These are phyloP conservation scores for Microcyclospora tardicrescens DNA, from an alignment of 2,329 filamentous ascomycete genomes.

Conservation along the genomic window DNA sequence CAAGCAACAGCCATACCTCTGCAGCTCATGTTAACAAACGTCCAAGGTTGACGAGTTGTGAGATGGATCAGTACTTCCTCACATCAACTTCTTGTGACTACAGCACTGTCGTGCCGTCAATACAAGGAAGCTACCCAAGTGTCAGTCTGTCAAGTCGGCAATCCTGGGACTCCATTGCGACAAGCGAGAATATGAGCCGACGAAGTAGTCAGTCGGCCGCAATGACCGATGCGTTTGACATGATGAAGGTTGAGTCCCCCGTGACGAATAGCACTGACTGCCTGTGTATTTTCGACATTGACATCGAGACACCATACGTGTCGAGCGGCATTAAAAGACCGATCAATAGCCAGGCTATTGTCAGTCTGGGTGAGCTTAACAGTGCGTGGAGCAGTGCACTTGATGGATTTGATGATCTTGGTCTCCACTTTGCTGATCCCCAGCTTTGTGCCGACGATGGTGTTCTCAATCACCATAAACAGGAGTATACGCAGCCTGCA, in stretches of 20 bases:
- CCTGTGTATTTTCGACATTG: constrained; percentile 13
- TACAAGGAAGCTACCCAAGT: constrained; percentile 5
- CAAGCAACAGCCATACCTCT: too few relatives aligned
- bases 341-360: constrained; percentile 13
- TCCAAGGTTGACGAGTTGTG: too few relatives aligned
- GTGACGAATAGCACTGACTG: constrained; percentile 20
- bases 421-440: constrained; percentile 7
- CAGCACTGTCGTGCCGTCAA: too few relatives aligned
- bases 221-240: constrained; percentile 29
- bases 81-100: too few relatives aligned
- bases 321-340: constrained; percentile 10
- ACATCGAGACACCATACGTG: background rate
- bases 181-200: constrained; percentile 30
- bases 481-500: constrained; percentile 9
- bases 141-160: constrained; percentile 17
- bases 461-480: constrained; percentile 5
- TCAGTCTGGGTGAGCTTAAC: constrained; percentile 11
- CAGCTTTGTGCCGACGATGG: constrained; percentile 7
- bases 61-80: too few relatives aligned
- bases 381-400: constrained; percentile 13
- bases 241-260: constrained; percentile 33
- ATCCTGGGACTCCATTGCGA: constrained; percentile 15
- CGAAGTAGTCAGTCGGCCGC: constrained; percentile 30
- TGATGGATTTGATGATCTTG: constrained; percentile 15
- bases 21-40: too few relatives aligned